Evolutionary conservation across 2,329 filamentous ascomycete genomes (phyloP).

Genomic region (Trichoderma sp.): DNA sequence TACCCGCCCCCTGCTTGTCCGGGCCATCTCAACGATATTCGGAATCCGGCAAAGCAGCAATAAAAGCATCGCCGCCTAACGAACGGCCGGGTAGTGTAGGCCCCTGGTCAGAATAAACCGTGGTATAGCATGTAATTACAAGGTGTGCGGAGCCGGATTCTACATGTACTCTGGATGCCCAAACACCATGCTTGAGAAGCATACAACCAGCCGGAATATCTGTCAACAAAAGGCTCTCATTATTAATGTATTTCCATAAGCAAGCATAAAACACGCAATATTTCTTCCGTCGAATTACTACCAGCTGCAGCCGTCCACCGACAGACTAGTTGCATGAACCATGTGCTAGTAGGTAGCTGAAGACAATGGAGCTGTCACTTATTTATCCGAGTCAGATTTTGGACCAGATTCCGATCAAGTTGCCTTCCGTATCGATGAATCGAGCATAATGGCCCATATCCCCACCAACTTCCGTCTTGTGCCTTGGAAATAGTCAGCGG

Average conservation of each 20-base stretch:
- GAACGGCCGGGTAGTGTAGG: neutral
- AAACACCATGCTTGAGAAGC: neutral
- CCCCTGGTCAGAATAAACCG: neutral
- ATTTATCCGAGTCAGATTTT: slow-evolving; percentile 30
- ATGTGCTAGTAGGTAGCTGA: neutral
- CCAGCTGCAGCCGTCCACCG: neutral
- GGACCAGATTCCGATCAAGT: slow-evolving; percentile 40
- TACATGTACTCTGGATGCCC: neutral
- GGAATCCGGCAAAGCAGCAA: neutral
- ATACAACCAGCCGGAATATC: neutral
- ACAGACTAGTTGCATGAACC: neutral
- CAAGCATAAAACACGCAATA: neutral
- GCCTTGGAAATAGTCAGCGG: slow-evolving; percentile 31
- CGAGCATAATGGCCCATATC: slow-evolving; percentile 41
- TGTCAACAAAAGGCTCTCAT: neutral
- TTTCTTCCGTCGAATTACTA: neutral
- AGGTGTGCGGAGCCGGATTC: no score
- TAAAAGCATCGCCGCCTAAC: neutral
- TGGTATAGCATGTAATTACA: neutral
- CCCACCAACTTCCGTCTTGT: slow-evolving; percentile 40
- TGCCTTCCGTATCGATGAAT: slow-evolving; percentile 44
- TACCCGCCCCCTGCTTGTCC: neutral
- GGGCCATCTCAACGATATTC: neutral
- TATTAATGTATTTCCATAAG: neutral
- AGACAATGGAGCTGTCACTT: neutral